phyloP scores from a whole-genome alignment of 495 filamentous ascomycete genomes.

The Lasiosphaeria ovina region DNA sequence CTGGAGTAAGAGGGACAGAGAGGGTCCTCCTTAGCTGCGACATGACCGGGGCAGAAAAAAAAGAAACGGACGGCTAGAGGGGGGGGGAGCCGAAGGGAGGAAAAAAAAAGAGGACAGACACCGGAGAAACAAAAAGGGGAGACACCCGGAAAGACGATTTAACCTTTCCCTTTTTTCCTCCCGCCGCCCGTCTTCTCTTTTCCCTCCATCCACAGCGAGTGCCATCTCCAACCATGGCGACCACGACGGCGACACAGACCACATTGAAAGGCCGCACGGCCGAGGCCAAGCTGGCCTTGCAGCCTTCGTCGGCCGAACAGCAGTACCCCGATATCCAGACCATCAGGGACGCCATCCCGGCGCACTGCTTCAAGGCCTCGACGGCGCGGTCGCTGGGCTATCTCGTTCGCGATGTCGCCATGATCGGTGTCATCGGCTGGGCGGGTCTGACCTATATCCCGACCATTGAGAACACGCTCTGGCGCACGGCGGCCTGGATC shows the following conservation, averaged over 20 bases:
- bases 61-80: neutral
- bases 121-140: neutral
- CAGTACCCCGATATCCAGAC: slow-evolving; percentile 72
- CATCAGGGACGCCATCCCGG: slow-evolving; percentile 75
- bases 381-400: slow-evolving; percentile 60
- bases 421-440: slow-evolving; percentile 61
- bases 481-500: slow-evolving; percentile 57
- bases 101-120: neutral
- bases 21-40: neutral
- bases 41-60: neutral
- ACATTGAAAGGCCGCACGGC: slow-evolving; percentile 21
- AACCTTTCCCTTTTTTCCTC: slow-evolving; percentile 1
- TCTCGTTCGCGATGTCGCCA: slow-evolving; percentile 65
- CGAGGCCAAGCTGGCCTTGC: slow-evolving; percentile 55
- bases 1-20: too few species aligned
- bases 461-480: slow-evolving; percentile 54
- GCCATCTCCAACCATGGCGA: slow-evolving; percentile 4
- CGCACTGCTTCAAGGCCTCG: slow-evolving; percentile 76
- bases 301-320: slow-evolving; percentile 60
- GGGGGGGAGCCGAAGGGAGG: neutral
- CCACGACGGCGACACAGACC: slow-evolving; percentile 14
- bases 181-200: neutral
- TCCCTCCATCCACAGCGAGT: neutral
- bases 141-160: neutral
- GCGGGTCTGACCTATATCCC: slow-evolving; percentile 62